Conservation (phyloP, 2,329 filamentous ascomycete genomes). For the Penicillium sp. region DNA sequence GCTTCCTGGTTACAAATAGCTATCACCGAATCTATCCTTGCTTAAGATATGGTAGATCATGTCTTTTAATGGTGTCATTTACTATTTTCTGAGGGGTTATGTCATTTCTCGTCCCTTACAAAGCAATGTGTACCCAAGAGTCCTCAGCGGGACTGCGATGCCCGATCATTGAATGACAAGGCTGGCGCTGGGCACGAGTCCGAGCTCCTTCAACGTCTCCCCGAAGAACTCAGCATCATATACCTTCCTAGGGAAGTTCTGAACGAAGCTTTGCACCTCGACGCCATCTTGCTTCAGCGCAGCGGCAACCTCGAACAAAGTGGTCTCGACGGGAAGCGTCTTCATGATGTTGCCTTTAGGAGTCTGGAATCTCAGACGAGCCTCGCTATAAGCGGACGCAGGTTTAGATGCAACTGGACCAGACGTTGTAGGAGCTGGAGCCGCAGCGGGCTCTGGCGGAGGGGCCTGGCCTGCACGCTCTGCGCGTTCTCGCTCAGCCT, state of each 20-base stretch:
- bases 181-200: slow-evolving; percentile 85
- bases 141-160: background rate
- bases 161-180: slow-evolving; percentile 63
- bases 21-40: background rate
- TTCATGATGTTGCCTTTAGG: slow-evolving; percentile 75
- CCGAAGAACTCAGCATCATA: slow-evolving; percentile 76
- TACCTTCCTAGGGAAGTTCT: slow-evolving; percentile 82
- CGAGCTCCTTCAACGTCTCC: slow-evolving; percentile 88
- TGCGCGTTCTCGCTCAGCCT: slow-evolving; percentile 82
- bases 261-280: slow-evolving; percentile 72
- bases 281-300: slow-evolving; percentile 70
- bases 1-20: background rate
- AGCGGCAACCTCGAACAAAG: slow-evolving; percentile 86
- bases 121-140: slow-evolving; percentile 3
- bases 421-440: slow-evolving; percentile 45
- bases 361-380: slow-evolving; percentile 78
- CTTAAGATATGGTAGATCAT: background rate
- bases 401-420: slow-evolving; percentile 58
- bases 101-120: slow-evolving; percentile 12
- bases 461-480: slow-evolving; percentile 71
- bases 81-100: background rate
- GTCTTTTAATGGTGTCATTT: background rate
- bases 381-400: slow-evolving; percentile 72
- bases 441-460: slow-evolving; percentile 47
- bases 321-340: slow-evolving; percentile 84